A percentile compares a stretch with the other conserved stretches of the same genome.
Evolutionary conservation across 2,329 filamentous ascomycete genomes (phyloP).

Genomic region (Cadophora sp.): DNA sequence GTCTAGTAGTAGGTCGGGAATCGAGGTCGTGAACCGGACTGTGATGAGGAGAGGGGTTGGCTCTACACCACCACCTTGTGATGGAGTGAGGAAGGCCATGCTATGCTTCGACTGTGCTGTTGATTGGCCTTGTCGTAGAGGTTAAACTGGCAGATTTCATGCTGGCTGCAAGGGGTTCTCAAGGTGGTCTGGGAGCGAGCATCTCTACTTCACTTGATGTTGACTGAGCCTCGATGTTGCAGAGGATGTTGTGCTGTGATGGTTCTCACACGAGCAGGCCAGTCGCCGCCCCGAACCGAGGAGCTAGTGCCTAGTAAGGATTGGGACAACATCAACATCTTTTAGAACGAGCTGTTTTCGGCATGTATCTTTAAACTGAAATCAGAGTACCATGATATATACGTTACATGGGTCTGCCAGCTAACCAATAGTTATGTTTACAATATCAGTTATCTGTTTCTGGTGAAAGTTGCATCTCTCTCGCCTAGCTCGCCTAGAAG

Average conservation of each 20-base stretch:
- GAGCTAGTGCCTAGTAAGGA: neutral
- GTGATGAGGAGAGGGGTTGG: slow-evolving; percentile 73
- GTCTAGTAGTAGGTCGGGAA: slow-evolving; percentile 83
- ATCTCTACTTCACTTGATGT: slow-evolving; percentile 9
- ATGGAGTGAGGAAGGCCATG: slow-evolving; percentile 21
- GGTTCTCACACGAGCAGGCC: slow-evolving; percentile 1
- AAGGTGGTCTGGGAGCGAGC: slow-evolving; percentile 11
- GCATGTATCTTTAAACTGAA: no score
- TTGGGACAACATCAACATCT: neutral
- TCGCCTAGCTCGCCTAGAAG: no score
- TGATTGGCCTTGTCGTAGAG: neutral
- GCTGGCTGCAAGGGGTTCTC: slow-evolving; percentile 14
- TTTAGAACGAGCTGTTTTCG: neutral
- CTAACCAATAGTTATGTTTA: neutral
- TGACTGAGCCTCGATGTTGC: slow-evolving; percentile 6
- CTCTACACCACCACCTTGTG: neutral
- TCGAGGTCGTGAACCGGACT: slow-evolving; percentile 86
- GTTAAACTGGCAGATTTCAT: slow-evolving; percentile 6
- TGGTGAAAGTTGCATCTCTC: no score
- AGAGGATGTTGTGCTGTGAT: neutral
- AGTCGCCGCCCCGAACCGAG: slow-evolving; percentile 9
- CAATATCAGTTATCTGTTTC: neutral
- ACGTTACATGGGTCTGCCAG: no score
- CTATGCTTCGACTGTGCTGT: slow-evolving; percentile 4
- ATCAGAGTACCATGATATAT: no score